Evolutionary conservation across 1,284 basidiomycete genomes (phyloP), one percentile per base, ranked within the genome.

Genomic region (Phellopilus nigrolimitatus): DNA sequence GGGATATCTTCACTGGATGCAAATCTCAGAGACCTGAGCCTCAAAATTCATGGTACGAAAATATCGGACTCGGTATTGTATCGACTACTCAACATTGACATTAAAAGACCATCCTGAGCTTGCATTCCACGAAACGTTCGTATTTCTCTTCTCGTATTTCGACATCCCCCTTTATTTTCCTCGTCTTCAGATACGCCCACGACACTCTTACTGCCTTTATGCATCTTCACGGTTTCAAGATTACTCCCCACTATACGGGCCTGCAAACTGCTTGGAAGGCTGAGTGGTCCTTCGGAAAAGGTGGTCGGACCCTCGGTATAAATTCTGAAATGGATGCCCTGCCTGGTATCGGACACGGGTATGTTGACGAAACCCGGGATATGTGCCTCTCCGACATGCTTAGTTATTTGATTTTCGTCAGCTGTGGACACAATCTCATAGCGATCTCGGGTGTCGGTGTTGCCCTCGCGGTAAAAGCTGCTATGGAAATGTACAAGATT

Each of bases 381-480:
- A n/a, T n/a, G n/a, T n/a, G n/a, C n/a, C n/a, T n/a, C n/a, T n/a
- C n/a, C n/a, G n/a, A n/a, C n/a, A n/a, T n/a, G n/a, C n/a, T n/a
- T n/a, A n/a, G n/a, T n/a, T 19, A 1, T 28, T 7, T 46, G 9
- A 31, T 25, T 31, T 38, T 37, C 8, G 3, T 12, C 28, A 56
- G 54, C 17, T 75, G 74, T 52, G 74, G 73, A 2, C 72, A 77
- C 57, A 76, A 75, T 56, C 63, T 77, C 22, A 78, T 78, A 49
- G 73, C 73, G 7, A 72, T 76, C 34, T 62, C 66, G 7, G 74
- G 74, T 8, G 64, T 76, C 2, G 73, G 66, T 4, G 68, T 71
- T 7, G 64, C 73, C 0, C 55, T 78, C 15, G 68, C 65, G 0
- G 59, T 69, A 15, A 67, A 68, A 13, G 60, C 59, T 2, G 67